Evolutionary conservation across 129 eudicot genomes (phyloP), one percentile per base, ranked within the genome.

Genomic region (Sambucus nigra): DNA sequence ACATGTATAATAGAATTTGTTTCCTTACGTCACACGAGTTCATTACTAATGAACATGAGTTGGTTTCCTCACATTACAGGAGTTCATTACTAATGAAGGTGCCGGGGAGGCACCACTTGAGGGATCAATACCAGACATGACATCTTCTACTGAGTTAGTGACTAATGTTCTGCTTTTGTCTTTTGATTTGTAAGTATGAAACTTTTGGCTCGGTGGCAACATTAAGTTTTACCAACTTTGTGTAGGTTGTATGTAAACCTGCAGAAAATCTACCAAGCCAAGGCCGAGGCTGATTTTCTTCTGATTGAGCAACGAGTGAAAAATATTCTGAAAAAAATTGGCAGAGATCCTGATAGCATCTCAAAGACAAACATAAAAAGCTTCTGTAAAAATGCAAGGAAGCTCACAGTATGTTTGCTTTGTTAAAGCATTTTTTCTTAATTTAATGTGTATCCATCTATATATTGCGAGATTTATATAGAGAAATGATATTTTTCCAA

Each of bases 61-160:
- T 23, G 20, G 25, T 19, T 50, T 52, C 52, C 27, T 48, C 58
- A 42, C 61, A 47, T 41, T 65, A 59, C 71, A 92, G 99, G 99
- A 92, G 65, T 92, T 92, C 52, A 79, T 92, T 58, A 81, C 80
- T 68, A 80, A 82, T 49, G 99, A 92, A 86, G 94, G 96, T 61
- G 87, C 76, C 29, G 99, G 94, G 33, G 99, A 92, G 84, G 82
- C 78, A 45, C 96, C 99, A 33, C 92, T 92, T 39, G 99, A 92
- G 67, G 99, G 99, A 65, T 77, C 96, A 54, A 92, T 92, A 67
- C 96, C 99, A 22, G 99, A 92, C 53, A 92, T 92, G 99, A 86
- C 99, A 45, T 86, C 99, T 44, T 82, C 99, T 20, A 92, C 99
- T 10, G 96, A 92, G 96, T 92, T 23, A 77, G 94, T 69, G 17